Evolutionary conservation across 306 rosid genomes (phyloP).

Genomic region (Trifolium fragiferum): DNA sequence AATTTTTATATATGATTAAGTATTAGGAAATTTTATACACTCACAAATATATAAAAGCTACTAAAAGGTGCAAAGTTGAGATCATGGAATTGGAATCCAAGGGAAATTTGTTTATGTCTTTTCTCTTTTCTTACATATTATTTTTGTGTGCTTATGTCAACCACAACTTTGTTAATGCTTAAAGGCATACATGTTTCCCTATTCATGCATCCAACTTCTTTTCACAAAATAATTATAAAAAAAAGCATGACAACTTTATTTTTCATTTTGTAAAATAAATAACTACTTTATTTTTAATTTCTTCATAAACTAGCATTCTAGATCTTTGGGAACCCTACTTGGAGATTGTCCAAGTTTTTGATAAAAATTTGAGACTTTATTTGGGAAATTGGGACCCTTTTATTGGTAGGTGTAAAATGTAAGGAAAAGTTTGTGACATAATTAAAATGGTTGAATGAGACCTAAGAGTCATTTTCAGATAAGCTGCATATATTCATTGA

Average conservation of each 20-base stretch:
- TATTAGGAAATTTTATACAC: constrained; percentile 1
- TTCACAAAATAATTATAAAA: constrained; percentile 36
- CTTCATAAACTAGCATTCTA: constrained; percentile 22
- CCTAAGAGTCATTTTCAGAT: constrained; percentile 32
- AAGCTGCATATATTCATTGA: constrained; percentile 27
- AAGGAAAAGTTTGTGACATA: constrained; percentile 31
- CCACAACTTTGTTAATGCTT: constrained; percentile 53
- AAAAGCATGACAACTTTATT: constrained; percentile 12
- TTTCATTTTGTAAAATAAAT: background rate
- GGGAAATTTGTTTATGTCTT: constrained; percentile 35
- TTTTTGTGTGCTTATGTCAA: constrained; percentile 23
- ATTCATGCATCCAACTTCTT: constrained; percentile 49
- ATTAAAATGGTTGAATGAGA: constrained; percentile 41
- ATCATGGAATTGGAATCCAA: constrained; percentile 62
- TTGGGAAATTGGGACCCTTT: constrained; percentile 11
- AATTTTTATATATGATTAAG: background rate
- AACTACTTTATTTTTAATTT: constrained; percentile 22
- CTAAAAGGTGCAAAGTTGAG: constrained; percentile 5
- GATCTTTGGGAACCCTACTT: constrained; percentile 34
- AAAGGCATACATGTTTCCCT: constrained; percentile 50
- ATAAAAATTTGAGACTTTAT: background rate
- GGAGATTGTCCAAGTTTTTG: constrained; percentile 39
- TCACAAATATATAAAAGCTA: background rate
- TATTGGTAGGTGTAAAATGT: constrained; percentile 40
- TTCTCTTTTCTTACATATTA: constrained; percentile 6